Evolutionary conservation across 1,284 basidiomycete genomes (phyloP), one percentile per base, ranked within the genome.

Genomic region (Pseudozyma tsukubaensis): DNA sequence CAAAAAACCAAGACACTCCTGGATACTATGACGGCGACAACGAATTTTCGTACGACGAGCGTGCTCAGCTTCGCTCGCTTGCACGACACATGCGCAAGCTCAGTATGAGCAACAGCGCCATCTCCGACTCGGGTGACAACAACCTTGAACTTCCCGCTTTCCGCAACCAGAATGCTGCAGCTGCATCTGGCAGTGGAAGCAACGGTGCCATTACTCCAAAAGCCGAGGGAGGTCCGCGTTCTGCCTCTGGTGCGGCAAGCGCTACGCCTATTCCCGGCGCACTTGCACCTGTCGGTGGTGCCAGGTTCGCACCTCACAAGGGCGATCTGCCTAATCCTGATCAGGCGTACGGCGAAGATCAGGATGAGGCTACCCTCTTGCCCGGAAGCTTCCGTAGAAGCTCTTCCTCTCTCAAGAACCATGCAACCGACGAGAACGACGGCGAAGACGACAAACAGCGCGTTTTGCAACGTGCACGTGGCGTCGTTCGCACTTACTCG

Each of bases 401-500:
- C 40, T 62, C 59, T 6, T 61, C 58, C 21, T n/a, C 44, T 7
- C 48, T 32, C 13, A 35, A 43, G 24, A 29, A 29, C 6, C 24
- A 29, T 29, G 24, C 24, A 29, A 29, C 6, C 14, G 18, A 59
- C 19, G 36, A 21, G 13, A 29, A 56, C 14, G 59, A 29, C 42
- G 13, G 42, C 9, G 62, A 59, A 24, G 56, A 63, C 21, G 72
- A 75, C 36, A 64, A 64, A 39, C 67, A 71, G 16, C 62, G 67
- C 44, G 54, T 66, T 43, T 48, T 70, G 51, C 67, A 70, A 52
- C 68, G 73, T 18, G 64, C 69, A 13, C 59, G 64, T 34, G 80
- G 79, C n/a, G 49, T 83, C 34, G 68, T 75, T 0, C 77, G 82
- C 39, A 83, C 82, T n/a, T 80, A 79, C 63, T 78, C 75, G 37